Evolutionary conservation across 257 asterid genomes (phyloP), one percentile per base, ranked within the genome.

Genomic region (Lavandula angustifolia): DNA sequence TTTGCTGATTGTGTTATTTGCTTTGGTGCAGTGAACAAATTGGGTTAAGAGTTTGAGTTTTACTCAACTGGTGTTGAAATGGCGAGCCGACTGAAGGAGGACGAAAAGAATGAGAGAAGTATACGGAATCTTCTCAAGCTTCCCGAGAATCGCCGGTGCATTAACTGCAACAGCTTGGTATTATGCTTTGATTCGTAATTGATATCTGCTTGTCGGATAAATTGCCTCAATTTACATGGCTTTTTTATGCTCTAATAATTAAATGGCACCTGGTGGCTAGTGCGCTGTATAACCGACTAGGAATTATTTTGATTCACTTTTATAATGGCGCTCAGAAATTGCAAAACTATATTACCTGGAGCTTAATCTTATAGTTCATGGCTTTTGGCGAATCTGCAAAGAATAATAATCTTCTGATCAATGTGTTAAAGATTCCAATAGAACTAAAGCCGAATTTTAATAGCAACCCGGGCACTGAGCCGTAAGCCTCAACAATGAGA

Each of bases 91-190:
- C 27, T 73, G 68, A 88, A 86, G 78, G 97, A 86, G 71, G 98
- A 94, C 43, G 95, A 90, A 57, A 94, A 81, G 82, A 91, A 87
- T 61, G 98, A 87, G 87, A 81, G 83, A 68, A 80, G 69, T 64
- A 90, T 94, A 54, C 76, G 99, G 80, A 84, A 81, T 86, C 87
- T 94, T 71, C 95, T 90, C 54, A 88, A 88, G 84, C 82, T 87
- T 67, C 86, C 98, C 0, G 98, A 90, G 60, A 94, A 94, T 61
- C 90, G 95, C 43, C 80, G 95, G 81, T 94, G 99, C 77, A 85
- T 94, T 47, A 94, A 94, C 81, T 94, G 98, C 82, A 86, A 87
- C 66, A 88, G 89, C 78, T 75, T 94, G 99, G 99, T 94, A 59
- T 22, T 22, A 82, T 55, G 85, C 42, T 70, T 67, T 22, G 27